These are phyloP conservation scores for Apium graveolens DNA, from an alignment of 129 eudicot species.

Conservation along the genomic window DNA sequence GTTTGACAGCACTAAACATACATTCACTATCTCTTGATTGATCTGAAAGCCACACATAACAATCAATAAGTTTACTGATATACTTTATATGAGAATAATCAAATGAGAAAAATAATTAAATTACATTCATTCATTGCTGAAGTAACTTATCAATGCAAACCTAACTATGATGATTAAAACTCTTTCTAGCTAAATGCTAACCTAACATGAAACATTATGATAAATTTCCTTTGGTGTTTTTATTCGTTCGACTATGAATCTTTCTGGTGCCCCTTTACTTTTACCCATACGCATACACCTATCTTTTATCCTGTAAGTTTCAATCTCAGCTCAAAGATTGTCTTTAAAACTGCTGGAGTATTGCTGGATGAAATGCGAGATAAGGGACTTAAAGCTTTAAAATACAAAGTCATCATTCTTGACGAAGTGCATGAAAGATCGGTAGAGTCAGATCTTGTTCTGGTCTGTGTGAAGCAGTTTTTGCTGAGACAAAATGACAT, in stretches of 20 bases:
- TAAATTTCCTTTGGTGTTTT: neutral
- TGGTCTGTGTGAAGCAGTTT: conserved; percentile 89
- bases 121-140: neutral
- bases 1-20: neutral
- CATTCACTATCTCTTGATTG: neutral
- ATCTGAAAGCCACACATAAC: neutral
- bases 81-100: neutral
- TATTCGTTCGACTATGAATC: neutral
- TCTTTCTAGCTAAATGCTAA: neutral
- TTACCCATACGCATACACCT: neutral
- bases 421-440: conserved; percentile 99
- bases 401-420: conserved; percentile 83
- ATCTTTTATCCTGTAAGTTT: neutral
- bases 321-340: conserved; percentile 66
- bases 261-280: neutral
- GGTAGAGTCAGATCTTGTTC: conserved; percentile 97
- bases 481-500: conserved; percentile 53
- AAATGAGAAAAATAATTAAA: neutral
- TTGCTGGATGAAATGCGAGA: conserved; percentile 96
- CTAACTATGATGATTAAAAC: neutral
- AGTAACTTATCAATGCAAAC: neutral
- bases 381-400: conserved; percentile 74
- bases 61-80: neutral
- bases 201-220: neutral
- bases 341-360: conserved; percentile 98